These are phyloP conservation scores for Asterionellopsis glacialis DNA, from an alignment of 108 stramenopile species.

Conservation along the genomic window DNA sequence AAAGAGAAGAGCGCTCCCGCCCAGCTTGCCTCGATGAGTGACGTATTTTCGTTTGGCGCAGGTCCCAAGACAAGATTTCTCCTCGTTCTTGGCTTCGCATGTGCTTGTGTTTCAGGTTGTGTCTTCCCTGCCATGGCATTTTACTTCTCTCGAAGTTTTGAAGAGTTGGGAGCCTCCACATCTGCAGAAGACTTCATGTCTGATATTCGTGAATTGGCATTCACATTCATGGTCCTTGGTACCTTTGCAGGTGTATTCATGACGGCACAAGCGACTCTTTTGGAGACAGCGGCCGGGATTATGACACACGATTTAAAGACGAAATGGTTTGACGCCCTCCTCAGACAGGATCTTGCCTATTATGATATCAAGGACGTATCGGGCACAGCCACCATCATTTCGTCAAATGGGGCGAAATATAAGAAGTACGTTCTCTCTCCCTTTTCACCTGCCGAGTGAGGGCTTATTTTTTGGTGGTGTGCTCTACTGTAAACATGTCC, in stretches of 20 bases:
- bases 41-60: constrained; percentile 35
- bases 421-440: constrained; percentile 10
- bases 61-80: constrained; percentile 14
- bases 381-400: constrained; percentile 35
- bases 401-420: constrained; percentile 32
- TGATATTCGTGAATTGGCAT: constrained; percentile 32
- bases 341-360: constrained; percentile 62
- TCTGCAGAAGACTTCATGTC: constrained; percentile 17
- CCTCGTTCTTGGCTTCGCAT: constrained; percentile 21
- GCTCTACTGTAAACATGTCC: no score
- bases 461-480: not conserved
- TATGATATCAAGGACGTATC: constrained; percentile 44
- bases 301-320: constrained; percentile 32
- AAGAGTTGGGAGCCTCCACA: constrained; percentile 24
- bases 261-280: constrained; percentile 11
- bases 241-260: constrained; percentile 15
- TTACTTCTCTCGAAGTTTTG: constrained; percentile 36
- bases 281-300: constrained; percentile 17
- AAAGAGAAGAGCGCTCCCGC: constrained; percentile 9
- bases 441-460: not conserved
- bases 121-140: constrained; percentile 46
- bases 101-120: constrained; percentile 26
- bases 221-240: constrained; percentile 42
- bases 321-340: constrained; percentile 43
- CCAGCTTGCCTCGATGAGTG: constrained; percentile 22